Conservation (phyloP, 2,329 filamentous ascomycete species). For the Ceratocystiopsis brevicomis region DNA sequence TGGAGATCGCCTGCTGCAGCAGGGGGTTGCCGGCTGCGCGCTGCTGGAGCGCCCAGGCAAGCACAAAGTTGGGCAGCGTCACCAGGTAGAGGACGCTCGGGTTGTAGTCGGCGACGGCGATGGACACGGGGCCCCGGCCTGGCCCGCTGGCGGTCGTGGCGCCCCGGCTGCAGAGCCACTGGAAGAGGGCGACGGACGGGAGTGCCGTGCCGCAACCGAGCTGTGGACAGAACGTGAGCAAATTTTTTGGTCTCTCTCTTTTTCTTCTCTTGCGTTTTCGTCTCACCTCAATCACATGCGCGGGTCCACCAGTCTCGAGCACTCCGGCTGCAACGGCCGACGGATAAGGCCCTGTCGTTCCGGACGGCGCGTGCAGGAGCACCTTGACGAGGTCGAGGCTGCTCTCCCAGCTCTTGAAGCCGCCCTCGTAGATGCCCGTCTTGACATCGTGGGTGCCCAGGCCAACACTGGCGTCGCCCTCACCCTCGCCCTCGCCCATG, state of each 20-base stretch:
- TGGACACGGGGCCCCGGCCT: constrained; percentile 24
- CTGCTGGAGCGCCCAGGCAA: constrained; percentile 42
- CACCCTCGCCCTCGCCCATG: constrained; percentile 31
- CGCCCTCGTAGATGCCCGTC: constrained; percentile 69
- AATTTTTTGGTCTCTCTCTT: not conserved
- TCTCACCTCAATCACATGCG: constrained; percentile 34
- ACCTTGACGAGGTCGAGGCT: constrained; percentile 61
- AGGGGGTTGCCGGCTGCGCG: constrained; percentile 14
- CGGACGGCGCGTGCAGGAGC: constrained; percentile 21
- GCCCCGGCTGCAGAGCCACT: constrained; percentile 25
- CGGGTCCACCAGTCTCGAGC: constrained; percentile 15
- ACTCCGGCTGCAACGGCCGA: constrained; percentile 2
- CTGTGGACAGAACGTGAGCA: constrained; percentile 23
- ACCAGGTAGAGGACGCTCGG: constrained; percentile 58
- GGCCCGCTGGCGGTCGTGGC: too few species aligned
- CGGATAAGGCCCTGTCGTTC: not conserved
- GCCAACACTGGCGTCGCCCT: constrained; percentile 22
- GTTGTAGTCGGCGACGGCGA: constrained; percentile 66
- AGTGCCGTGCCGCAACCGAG: constrained; percentile 64
- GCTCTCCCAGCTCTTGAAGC: constrained; percentile 83
- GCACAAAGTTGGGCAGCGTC: constrained; percentile 58
- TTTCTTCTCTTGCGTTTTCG: too few species aligned
- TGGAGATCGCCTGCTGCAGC: constrained; percentile 26
- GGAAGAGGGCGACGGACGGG: constrained; percentile 52
- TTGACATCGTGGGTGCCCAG: constrained; percentile 56